Base-by-base conservation (phyloP, 78 protist species). In the Emiliania huxleyi region DNA sequence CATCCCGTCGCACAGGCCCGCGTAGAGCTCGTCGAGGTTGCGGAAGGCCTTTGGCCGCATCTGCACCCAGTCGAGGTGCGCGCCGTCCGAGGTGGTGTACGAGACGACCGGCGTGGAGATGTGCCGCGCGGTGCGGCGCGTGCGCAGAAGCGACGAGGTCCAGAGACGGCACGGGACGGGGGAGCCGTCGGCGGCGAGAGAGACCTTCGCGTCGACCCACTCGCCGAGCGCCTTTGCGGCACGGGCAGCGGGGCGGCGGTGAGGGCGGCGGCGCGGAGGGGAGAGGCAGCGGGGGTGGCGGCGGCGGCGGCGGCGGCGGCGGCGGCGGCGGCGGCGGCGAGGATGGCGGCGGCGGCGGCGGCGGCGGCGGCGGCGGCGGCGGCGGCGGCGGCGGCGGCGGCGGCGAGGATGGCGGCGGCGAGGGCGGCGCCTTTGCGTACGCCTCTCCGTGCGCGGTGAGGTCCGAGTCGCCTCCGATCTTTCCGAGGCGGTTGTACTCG, bases 1-100 rank as follows among this genome's bases (percentile, higher is more conserved):
- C 98, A 98, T 45, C 37, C 97, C 98, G 43, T 98, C 98, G 90
- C 98, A 98, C 38, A 88, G 69, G 77, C 99, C 99, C 6, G 98
- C 98, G 48, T 97, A 96, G 56, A 98, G 94, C 93, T 98, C 98
- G 69, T 97, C 98, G 84, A 97, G 94, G 45, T 75, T 37, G n/a
- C 46, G 43, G 42, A 37, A 75, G 35, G 2, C 25, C 42, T 38
- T 37, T 1, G 46, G 45, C 26, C 46, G 85, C 85, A 75, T 75
- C 44, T 75, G 44, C 35, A 75, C n/a, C 85, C 85, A 75, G 33
- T 75, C 45, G n/a, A n/a, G n/a, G n/a, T n/a, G n/a, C 6, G 0
- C 15, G 11, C 23, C 26, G 19, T 35, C 22, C n/a, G n/a, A n/a
- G n/a, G n/a, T n/a, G n/a, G n/a, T n/a, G 22, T 1, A 1, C 25